phyloP scores from a whole-genome alignment of 73 alveolate genomes.

The Loxodes magnus region DNA sequence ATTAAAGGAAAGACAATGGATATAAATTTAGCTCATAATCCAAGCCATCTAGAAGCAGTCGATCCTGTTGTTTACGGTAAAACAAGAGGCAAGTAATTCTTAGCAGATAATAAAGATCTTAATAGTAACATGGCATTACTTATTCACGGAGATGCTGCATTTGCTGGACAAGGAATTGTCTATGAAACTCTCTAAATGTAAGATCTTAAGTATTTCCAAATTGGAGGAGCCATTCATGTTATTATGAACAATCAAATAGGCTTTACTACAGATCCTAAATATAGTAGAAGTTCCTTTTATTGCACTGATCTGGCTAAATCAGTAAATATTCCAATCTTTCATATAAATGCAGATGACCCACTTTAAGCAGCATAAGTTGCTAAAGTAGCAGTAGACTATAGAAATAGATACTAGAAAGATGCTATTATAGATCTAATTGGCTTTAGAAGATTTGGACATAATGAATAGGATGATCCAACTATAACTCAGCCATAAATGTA shows the following conservation, averaged over 20 bases:
- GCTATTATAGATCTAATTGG: constrained; percentile 74
- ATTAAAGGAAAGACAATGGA: constrained; percentile 23
- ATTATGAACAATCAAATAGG: constrained; percentile 88
- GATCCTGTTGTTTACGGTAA: constrained; percentile 85
- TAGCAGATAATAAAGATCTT: too few relatives aligned
- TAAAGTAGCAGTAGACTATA: constrained; percentile 24
- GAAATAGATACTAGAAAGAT: constrained; percentile 21
- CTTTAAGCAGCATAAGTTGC: constrained; percentile 17
- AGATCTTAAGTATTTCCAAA: constrained; percentile 53
- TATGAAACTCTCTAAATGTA: constrained; percentile 80
- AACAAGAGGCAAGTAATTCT: too few relatives aligned
- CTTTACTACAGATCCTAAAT: constrained; percentile 54
- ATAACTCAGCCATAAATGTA: constrained; percentile 63
- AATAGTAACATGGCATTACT: too few relatives aligned
- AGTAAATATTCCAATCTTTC: constrained; percentile 37
- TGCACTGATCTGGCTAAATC: constrained; percentile 43
- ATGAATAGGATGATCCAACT: constrained; percentile 90
- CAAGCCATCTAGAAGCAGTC: constrained; percentile 90
- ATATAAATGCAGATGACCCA: constrained; percentile 39
- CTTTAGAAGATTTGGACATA: constrained; percentile 88
- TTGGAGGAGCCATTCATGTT: constrained; percentile 82
- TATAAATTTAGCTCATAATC: constrained; percentile 67
- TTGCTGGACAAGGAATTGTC: constrained; percentile 92
- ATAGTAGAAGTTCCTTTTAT: constrained; percentile 27
- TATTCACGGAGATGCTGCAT: constrained; percentile 76